Percentiles rank a stretch among this genome's conserved stretches.
These are phyloP conservation scores for Candida argentea DNA, from an alignment of 805 yeast species.

Conservation along the genomic window DNA sequence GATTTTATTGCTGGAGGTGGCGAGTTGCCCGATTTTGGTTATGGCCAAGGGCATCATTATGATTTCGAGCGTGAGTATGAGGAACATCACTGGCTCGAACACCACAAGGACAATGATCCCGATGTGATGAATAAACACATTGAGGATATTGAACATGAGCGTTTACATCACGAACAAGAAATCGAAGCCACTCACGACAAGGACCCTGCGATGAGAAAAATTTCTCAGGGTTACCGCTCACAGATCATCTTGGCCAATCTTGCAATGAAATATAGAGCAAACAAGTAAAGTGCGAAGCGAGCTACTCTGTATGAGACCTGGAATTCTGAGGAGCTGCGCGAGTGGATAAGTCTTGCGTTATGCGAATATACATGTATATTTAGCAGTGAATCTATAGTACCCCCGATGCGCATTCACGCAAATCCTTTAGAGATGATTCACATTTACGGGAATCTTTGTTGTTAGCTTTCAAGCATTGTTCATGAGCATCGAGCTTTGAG, in stretches of 20 bases:
- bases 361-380: too few relatives aligned
- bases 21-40: slow-evolving; percentile 81
- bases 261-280: slow-evolving; percentile 18
- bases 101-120: slow-evolving; percentile 70
- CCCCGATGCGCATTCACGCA: slow-evolving; percentile 56
- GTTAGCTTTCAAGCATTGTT: slow-evolving; percentile 47
- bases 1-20: slow-evolving; percentile 52
- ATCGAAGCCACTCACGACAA: slow-evolving; percentile 45
- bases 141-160: slow-evolving; percentile 84
- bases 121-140: slow-evolving; percentile 71
- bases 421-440: slow-evolving; percentile 37
- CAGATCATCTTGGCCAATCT: slow-evolving; percentile 21
- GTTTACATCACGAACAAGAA: slow-evolving; percentile 78
- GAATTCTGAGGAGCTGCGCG: too few relatives aligned
- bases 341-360: too few relatives aligned
- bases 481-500: slow-evolving; percentile 49
- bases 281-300: too few relatives aligned
- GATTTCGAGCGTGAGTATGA: slow-evolving; percentile 92
- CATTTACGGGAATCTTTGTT: slow-evolving; percentile 40
- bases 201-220: slow-evolving; percentile 17
- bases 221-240: slow-evolving; percentile 20
- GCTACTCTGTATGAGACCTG: too few relatives aligned
- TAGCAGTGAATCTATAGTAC: slow-evolving; percentile 15
- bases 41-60: slow-evolving; percentile 90
- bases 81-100: slow-evolving; percentile 87